phyloP scores from a whole-genome alignment of 139 green algal species.

The Micractinium sp. region DNA sequence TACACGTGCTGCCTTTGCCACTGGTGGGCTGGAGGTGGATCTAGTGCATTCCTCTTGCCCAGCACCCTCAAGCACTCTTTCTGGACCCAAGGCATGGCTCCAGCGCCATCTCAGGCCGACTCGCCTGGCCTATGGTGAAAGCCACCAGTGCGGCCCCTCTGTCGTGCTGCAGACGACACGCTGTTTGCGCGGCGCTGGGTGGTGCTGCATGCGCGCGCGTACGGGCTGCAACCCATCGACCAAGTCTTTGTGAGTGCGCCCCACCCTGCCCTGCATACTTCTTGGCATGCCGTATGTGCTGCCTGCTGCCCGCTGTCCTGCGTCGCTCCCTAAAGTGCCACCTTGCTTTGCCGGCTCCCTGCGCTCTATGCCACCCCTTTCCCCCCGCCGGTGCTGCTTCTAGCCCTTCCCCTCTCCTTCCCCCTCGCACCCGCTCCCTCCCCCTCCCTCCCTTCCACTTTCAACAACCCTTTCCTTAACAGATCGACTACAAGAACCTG shows the following conservation, averaged over 20 bases:
- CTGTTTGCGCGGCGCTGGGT: constrained; percentile 36
- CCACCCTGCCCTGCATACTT: background rate
- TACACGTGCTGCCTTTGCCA: background rate
- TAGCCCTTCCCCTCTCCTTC: too few species aligned
- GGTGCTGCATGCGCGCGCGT: constrained; percentile 24
- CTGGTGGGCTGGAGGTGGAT: too few species aligned
- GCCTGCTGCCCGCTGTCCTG: background rate
- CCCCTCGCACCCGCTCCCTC: too few species aligned
- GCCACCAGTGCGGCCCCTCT: background rate
- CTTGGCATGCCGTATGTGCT: background rate
- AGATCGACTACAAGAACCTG: constrained; percentile 49
- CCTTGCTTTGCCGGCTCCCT: too few species aligned
- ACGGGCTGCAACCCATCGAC: constrained; percentile 51
- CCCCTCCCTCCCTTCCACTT: too few species aligned
- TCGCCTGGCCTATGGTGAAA: background rate
- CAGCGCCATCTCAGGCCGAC: background rate
- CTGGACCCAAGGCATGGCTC: too few species aligned
- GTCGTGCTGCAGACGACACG: constrained; percentile 10
- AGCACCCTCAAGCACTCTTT: too few species aligned
- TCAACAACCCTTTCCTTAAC: background rate
- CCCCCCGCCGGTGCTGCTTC: too few species aligned
- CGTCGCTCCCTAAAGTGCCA: too few species aligned
- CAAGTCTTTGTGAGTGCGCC: constrained; percentile 35
- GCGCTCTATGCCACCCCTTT: too few species aligned
- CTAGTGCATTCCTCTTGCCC: too few species aligned